Conservation (phyloP, 495 filamentous ascomycete genomes). For the Penicillium maclennaniae region DNA sequence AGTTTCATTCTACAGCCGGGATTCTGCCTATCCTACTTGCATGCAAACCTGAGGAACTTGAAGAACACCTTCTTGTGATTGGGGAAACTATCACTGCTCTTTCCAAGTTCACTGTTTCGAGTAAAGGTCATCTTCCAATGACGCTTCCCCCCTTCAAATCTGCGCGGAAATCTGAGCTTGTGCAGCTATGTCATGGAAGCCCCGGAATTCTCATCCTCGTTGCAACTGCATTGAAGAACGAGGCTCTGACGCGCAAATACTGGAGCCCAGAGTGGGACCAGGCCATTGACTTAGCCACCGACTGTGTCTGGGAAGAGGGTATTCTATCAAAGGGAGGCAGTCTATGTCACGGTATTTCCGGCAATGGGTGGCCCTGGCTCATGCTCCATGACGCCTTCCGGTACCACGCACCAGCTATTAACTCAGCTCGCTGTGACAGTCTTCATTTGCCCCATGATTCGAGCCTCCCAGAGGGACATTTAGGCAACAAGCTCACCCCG, state of each 20-base stretch:
- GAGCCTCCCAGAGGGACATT: neutral
- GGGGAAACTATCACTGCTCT: conserved; percentile 39
- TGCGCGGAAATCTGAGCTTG: conserved; percentile 25
- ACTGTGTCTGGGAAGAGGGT: conserved; percentile 46
- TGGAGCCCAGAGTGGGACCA: conserved; percentile 44
- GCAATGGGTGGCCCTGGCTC: conserved; percentile 43
- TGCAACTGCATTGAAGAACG: conserved; percentile 28
- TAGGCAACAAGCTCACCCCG: conserved; percentile 18
- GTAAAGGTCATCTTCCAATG: conserved; percentile 43
- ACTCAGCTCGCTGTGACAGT: conserved; percentile 23
- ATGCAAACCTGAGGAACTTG: conserved; percentile 26
- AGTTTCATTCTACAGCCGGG: conserved; percentile 24
- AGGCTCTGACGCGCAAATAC: conserved; percentile 18
- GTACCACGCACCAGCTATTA: conserved; percentile 18
- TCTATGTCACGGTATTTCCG: conserved; percentile 46
- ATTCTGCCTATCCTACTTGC: conserved; percentile 44
- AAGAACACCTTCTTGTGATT: conserved; percentile 31
- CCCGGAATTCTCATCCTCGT: conserved; percentile 41
- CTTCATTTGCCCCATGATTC: conserved; percentile 10
- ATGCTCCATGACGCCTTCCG: conserved; percentile 35
- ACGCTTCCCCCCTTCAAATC: conserved; percentile 21
- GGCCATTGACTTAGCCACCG: conserved; percentile 30
- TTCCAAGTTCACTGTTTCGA: conserved; percentile 31
- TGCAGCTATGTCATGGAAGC: conserved; percentile 47
- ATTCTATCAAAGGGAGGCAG: conserved; percentile 46